phyloP scores from a whole-genome alignment of 1,284 basidiomycete species.

The Polyporus tsugae region DNA sequence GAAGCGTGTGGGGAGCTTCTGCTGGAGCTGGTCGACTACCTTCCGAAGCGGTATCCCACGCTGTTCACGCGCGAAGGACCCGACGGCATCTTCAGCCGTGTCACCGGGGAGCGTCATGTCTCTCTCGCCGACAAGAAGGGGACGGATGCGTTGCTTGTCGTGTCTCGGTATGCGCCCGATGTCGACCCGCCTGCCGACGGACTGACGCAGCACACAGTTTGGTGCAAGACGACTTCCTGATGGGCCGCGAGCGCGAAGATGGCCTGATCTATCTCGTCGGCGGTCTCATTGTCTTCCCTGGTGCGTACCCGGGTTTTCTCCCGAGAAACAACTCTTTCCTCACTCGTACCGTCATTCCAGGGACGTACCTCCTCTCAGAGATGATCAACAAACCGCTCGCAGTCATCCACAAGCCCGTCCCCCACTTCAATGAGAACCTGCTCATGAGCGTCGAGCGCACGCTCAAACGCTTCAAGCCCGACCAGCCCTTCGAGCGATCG shows the following conservation, averaged over 20 bases:
- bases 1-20: slow-evolving; percentile 48
- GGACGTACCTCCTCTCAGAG: slow-evolving; percentile 47
- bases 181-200: not conserved
- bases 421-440: slow-evolving; percentile 52
- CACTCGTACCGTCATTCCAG: slow-evolving; percentile 26
- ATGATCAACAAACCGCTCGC: slow-evolving; percentile 48
- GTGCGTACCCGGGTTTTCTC: slow-evolving; percentile 27
- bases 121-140: slow-evolving; percentile 36
- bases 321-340: not conserved
- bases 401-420: slow-evolving; percentile 46
- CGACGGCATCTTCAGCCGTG: slow-evolving; percentile 47
- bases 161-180: slow-evolving; percentile 28
- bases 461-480: slow-evolving; percentile 47
- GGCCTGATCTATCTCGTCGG: slow-evolving; percentile 49
- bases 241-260: slow-evolving; percentile 48
- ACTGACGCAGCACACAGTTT: slow-evolving; percentile 35
- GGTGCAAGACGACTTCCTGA: slow-evolving; percentile 52
- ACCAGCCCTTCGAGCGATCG: slow-evolving; percentile 50
- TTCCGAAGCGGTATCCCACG: slow-evolving; percentile 49
- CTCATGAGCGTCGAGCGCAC: slow-evolving; percentile 51
- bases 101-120: slow-evolving; percentile 42
- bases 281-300: slow-evolving; percentile 49
- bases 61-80: slow-evolving; percentile 40
- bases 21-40: slow-evolving; percentile 46
- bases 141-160: slow-evolving; percentile 43